Evolutionary conservation across 257 asterid species (phyloP).

Genomic region (Datura wrightii): DNA sequence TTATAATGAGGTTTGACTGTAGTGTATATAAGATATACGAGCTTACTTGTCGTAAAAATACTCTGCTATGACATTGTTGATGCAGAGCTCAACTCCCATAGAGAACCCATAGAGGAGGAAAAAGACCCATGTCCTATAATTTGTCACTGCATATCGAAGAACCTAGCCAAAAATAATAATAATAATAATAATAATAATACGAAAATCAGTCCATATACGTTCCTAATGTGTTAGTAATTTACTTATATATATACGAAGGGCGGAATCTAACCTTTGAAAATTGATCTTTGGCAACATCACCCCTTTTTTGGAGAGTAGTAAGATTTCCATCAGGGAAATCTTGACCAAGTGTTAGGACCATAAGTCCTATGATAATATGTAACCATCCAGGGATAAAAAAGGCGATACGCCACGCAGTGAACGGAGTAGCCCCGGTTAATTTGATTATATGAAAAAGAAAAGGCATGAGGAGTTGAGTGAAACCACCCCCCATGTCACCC

Average conservation of each 20-base stretch:
- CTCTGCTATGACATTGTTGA: conserved; percentile 58
- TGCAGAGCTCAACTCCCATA: conserved; percentile 56
- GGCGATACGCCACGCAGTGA: conserved; percentile 66
- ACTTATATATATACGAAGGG: not conserved
- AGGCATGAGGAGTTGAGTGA: conserved; percentile 67
- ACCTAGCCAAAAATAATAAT: conserved; percentile 33
- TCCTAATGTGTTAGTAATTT: not conserved
- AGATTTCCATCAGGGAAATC: conserved; percentile 73
- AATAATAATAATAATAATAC: too few species aligned
- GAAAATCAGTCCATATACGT: not conserved
- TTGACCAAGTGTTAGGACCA: conserved; percentile 58
- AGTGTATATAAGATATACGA: too few species aligned
- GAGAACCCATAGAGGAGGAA: conserved; percentile 51
- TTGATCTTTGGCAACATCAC: conserved; percentile 54
- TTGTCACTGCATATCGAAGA: conserved; percentile 47
- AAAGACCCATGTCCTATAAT: conserved; percentile 41
- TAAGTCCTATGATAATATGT: conserved; percentile 55
- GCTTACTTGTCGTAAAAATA: conserved; percentile 58
- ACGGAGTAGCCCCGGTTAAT: conserved; percentile 50
- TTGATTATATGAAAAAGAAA: conserved; percentile 48
- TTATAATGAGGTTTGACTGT: too few species aligned
- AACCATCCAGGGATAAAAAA: conserved; percentile 64
- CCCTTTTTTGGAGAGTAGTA: conserved; percentile 53
- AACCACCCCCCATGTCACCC: conserved; percentile 72
- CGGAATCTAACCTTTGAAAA: conserved; percentile 42